Conservation (phyloP, 805 yeast species). For the Saccharomycopsis fibuligera region DNA sequence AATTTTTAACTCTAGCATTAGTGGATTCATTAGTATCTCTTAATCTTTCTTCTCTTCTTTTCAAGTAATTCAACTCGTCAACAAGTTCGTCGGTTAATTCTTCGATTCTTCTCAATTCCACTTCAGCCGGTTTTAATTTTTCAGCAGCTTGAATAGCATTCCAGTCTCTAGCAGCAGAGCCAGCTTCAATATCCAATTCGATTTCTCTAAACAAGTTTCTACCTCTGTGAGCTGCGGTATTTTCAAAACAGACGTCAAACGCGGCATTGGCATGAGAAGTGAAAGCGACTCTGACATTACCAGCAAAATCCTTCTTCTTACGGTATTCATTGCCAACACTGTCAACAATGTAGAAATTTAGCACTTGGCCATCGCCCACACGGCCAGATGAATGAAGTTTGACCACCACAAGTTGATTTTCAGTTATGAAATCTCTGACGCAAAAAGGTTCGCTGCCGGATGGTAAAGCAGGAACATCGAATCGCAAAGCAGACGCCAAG, state of each 20-base stretch:
- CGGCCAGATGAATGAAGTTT: slow-evolving; percentile 69
- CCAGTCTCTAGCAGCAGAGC: slow-evolving; percentile 98
- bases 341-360: slow-evolving; percentile 65
- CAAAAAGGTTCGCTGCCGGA: slow-evolving; percentile 49
- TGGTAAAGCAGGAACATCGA: slow-evolving; percentile 18
- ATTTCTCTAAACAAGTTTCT: slow-evolving; percentile 56
- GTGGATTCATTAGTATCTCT: slow-evolving; percentile 98
- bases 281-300: slow-evolving; percentile 69
- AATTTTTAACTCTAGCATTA: slow-evolving; percentile 84
- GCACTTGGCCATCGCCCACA: slow-evolving; percentile 80
- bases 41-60: slow-evolving; percentile 81
- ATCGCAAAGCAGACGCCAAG: slow-evolving; percentile 15
- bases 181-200: slow-evolving; percentile 89
- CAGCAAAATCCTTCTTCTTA: slow-evolving; percentile 69
- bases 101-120: slow-evolving; percentile 80
- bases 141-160: slow-evolving; percentile 88
- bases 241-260: slow-evolving; percentile 87
- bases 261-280: slow-evolving; percentile 78
- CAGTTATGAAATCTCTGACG: slow-evolving; percentile 84
- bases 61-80: slow-evolving; percentile 75
- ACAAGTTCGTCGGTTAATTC: slow-evolving; percentile 79
- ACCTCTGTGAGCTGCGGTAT: slow-evolving; percentile 38
- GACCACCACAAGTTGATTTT: slow-evolving; percentile 83
- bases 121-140: slow-evolving; percentile 87
- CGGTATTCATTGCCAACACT: slow-evolving; percentile 81